Base-by-base conservation (phyloP, 371 early-diverging fungal genomes). In the Umbelopsis sp. region DNA sequence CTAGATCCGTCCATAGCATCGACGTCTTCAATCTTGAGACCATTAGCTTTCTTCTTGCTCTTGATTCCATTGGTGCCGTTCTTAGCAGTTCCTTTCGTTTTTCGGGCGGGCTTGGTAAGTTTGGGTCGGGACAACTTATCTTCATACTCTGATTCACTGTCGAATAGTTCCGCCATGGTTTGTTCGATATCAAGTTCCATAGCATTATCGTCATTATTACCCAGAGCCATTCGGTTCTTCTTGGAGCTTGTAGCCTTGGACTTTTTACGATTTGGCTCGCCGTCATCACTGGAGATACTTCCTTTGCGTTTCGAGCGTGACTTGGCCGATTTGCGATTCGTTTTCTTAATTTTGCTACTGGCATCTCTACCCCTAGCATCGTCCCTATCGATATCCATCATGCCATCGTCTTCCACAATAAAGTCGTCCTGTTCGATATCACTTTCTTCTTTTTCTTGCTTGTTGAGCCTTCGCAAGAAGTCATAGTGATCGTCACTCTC, bases 391-490 rank as follows among this genome's bases (percentile, higher is more conserved):
- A 57, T 57, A 10, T 65, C 50, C 16, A 29, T 18, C 44, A 65
- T 50, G 9, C 46, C 65, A 20, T 65, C 65, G 46, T 65, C 65
- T 3, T 65, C 65, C 12, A 35, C 50, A 35, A 48, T 32, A 50
- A 48, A 48, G 22, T 35, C 50, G 0, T 48, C 65, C 29, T 48
- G 65, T 46, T 65, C 66, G n/a, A 29, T 29, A 18, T 70, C 73
- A 22, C 45, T 38, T 20, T 25, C 77, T 18, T 71, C 74, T 24
- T 73, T 77, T 2, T 76, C 76, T 4, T 72, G 70, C 65, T 78
- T 76, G 16, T 79, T 82, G n/a, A 88, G 72, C 63, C 80, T 76
- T 41, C 80, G 79, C 57, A 87, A 70, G 65, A 85, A 87, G 16
- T 80, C 80, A 44, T 76, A 77, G 12, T 81, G 76, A 41, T 76